Evolutionary conservation across 2,329 filamentous ascomycete species (phyloP).

Genomic region (Chaetoscypha palmicola): DNA sequence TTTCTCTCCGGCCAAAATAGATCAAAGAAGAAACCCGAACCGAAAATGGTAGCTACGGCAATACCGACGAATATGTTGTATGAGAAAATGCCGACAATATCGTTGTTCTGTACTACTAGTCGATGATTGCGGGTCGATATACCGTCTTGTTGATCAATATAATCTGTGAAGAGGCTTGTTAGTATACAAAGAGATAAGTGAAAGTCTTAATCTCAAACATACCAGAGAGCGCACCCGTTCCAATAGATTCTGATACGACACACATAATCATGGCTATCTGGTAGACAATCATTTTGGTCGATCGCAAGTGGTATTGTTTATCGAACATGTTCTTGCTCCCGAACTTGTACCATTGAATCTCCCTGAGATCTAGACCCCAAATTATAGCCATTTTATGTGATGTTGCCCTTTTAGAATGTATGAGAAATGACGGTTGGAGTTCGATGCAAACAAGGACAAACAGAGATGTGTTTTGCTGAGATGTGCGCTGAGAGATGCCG

Average conservation of each 20-base stretch:
- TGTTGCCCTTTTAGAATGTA: too few species aligned
- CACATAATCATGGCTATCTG: conserved; percentile 52
- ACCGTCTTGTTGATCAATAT: conserved; percentile 45
- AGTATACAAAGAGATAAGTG: neutral
- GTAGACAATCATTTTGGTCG: conserved; percentile 53
- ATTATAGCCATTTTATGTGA: conserved; percentile 41
- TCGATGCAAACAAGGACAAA: too few species aligned
- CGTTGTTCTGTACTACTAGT: conserved; percentile 43
- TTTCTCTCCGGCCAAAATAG: conserved; percentile 51
- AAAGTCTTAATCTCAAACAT: conserved; percentile 12
- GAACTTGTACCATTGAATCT: conserved; percentile 54
- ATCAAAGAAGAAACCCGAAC: conserved; percentile 54
- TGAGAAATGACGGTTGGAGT: too few species aligned
- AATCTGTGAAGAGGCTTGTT: conserved; percentile 34
- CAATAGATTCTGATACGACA: conserved; percentile 49
- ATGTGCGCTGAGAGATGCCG: too few species aligned
- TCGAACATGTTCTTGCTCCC: conserved; percentile 52
- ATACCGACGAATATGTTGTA: conserved; percentile 55
- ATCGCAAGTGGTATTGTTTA: conserved; percentile 45
- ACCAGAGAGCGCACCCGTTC: conserved; percentile 49
- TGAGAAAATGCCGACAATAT: conserved; percentile 47
- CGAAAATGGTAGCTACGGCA: conserved; percentile 50
- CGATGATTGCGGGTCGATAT: conserved; percentile 35
- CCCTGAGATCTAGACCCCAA: conserved; percentile 49
- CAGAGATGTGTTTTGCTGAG: too few species aligned